A percentile compares a stretch with the other conserved stretches of the same genome.
Conservation (phyloP, 2,329 filamentous ascomycete genomes). For the Apiospora koreana region DNA sequence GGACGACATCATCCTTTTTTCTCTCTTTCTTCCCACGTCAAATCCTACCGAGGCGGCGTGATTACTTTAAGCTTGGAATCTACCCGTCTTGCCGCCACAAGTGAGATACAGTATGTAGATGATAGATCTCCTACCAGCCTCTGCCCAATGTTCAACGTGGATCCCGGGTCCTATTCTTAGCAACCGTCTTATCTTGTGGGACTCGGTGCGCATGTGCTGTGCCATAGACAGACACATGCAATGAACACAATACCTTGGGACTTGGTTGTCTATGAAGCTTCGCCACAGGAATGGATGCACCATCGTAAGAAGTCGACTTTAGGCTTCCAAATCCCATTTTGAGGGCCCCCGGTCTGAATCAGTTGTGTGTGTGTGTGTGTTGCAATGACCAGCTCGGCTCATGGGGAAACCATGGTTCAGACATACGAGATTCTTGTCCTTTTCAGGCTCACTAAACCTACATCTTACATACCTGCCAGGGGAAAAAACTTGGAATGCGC, state of each 20-base stretch:
- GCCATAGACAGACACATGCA: neutral
- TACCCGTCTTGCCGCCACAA: neutral
- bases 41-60: neutral
- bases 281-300: neutral
- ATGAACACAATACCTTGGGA: neutral
- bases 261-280: neutral
- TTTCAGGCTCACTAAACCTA: neutral
- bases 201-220: neutral
- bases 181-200: neutral
- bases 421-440: neutral
- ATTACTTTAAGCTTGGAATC: slow-evolving; percentile 7
- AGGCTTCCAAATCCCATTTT: neutral
- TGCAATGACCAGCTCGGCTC: neutral
- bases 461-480: too few relatives aligned
- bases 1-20: neutral
- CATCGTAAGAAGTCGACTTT: neutral
- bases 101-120: neutral
- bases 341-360: neutral
- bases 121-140: neutral
- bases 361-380: too few relatives aligned
- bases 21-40: neutral
- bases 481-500: neutral
- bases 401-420: neutral
- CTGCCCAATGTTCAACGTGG: neutral
- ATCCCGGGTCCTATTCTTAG: neutral